Conservation (phyloP, 805 yeast species). For the Torulaspora gathmanii region DNA sequence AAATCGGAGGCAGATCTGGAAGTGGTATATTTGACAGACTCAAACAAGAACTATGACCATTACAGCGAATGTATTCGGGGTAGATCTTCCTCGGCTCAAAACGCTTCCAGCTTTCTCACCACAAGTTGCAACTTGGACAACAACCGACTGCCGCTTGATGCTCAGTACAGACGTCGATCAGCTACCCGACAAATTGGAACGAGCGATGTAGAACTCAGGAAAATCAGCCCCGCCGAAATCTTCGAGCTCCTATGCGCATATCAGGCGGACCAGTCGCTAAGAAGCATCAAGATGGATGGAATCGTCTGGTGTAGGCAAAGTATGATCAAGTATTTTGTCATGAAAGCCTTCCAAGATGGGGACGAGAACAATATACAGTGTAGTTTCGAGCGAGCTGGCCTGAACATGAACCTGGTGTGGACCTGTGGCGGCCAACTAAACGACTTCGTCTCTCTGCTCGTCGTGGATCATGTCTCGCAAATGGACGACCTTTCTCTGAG, state of each 20-base stretch:
- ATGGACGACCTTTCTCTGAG: slow-evolving; percentile 25
- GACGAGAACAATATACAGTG: slow-evolving; percentile 1
- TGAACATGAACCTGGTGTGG: slow-evolving; percentile 33
- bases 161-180: slow-evolving; percentile 20
- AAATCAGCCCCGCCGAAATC: slow-evolving; percentile 21
- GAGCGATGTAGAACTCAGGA: slow-evolving; percentile 14
- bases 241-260: slow-evolving; percentile 17
- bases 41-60: slow-evolving; percentile 25
- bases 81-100: slow-evolving; percentile 7
- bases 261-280: slow-evolving; percentile 3
- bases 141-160: slow-evolving; percentile 28
- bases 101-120: slow-evolving; percentile 6
- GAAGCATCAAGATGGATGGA: slow-evolving; percentile 22
- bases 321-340: slow-evolving; percentile 27
- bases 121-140: slow-evolving; percentile 10
- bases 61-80: slow-evolving; percentile 10
- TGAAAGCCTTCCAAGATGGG: slow-evolving; percentile 12
- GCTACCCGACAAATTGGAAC: neutral
- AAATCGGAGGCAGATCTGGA: slow-evolving; percentile 20
- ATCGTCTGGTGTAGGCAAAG: slow-evolving; percentile 33
- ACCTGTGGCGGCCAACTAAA: slow-evolving; percentile 26
- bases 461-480: slow-evolving; percentile 24
- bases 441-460: slow-evolving; percentile 25
- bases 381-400: slow-evolving; percentile 29
- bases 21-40: slow-evolving; percentile 30